These are phyloP conservation scores for Torulaspora pretoriensis DNA, from an alignment of 1,139 yeast species.

Conservation along the genomic window DNA sequence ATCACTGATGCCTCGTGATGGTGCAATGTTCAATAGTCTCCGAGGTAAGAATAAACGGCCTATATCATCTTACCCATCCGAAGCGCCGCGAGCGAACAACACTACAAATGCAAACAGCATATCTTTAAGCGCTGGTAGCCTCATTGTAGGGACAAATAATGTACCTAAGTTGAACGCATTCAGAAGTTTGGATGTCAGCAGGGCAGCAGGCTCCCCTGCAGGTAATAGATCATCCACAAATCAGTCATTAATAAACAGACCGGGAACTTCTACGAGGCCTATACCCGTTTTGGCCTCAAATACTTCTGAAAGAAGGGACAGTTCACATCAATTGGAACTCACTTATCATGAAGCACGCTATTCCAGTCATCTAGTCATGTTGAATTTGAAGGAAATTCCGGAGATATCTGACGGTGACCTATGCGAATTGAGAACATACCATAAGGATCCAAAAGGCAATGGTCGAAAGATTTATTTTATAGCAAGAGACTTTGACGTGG, in stretches of 20 bases:
- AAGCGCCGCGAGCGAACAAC: slow-evolving; percentile 16
- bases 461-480: slow-evolving; percentile 44
- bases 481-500: slow-evolving; percentile 40
- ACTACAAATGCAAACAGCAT: slow-evolving; percentile 24
- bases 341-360: slow-evolving; percentile 73
- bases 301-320: slow-evolving; percentile 6
- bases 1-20: slow-evolving; percentile 11
- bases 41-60: slow-evolving; percentile 18
- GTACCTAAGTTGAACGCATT: slow-evolving; percentile 3
- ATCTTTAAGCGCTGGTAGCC: slow-evolving; percentile 23
- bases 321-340: slow-evolving; percentile 43
- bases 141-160: slow-evolving; percentile 21
- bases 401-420: slow-evolving; percentile 67
- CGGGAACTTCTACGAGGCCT: not conserved
- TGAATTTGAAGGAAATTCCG: slow-evolving; percentile 57
- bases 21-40: slow-evolving; percentile 18
- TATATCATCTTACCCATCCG: slow-evolving; percentile 9
- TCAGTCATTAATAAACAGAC: not conserved
- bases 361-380: slow-evolving; percentile 54
- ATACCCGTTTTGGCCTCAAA: slow-evolving; percentile 1
- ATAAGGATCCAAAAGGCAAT: slow-evolving; percentile 17
- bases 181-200: not conserved
- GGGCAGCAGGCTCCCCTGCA: slow-evolving; percentile 9
- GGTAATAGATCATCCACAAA: not conserved
- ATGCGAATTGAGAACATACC: slow-evolving; percentile 54